These are phyloP conservation scores for Fusarium hainanense DNA, from an alignment of 2,329 filamentous ascomycete genomes.

Conservation along the genomic window DNA sequence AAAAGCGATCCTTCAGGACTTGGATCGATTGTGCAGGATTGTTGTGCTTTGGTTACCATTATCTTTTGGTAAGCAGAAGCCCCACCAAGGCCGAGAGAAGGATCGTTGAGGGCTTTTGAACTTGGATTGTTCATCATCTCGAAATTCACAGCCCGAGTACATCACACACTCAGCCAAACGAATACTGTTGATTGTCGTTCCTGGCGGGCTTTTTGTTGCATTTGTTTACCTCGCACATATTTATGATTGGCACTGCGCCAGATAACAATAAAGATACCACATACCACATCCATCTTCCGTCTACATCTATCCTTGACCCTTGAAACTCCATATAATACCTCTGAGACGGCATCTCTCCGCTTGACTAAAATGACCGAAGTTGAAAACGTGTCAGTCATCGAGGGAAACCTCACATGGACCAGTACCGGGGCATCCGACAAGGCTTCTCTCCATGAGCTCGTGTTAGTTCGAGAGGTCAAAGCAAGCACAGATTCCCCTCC, in stretches of 20 bases:
- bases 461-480: slow-evolving; percentile 43
- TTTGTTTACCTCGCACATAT: not conserved
- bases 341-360: not conserved
- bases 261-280: slow-evolving; percentile 30
- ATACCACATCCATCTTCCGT: slow-evolving; percentile 3
- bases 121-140: slow-evolving; percentile 19
- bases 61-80: slow-evolving; percentile 33
- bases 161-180: not conserved
- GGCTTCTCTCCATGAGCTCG: slow-evolving; percentile 42
- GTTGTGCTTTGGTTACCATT: slow-evolving; percentile 6
- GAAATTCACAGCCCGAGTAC: not conserved
- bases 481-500: slow-evolving; percentile 1
- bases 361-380: slow-evolving; percentile 9
- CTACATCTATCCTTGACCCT: not conserved
- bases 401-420: slow-evolving; percentile 47
- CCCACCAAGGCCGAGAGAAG: slow-evolving; percentile 34
- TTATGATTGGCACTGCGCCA: slow-evolving; percentile 28
- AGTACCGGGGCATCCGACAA: slow-evolving; percentile 19
- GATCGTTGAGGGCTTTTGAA: slow-evolving; percentile 17
- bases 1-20: slow-evolving; percentile 20
- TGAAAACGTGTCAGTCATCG: slow-evolving; percentile 37
- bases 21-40: slow-evolving; percentile 16
- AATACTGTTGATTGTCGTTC: not conserved
- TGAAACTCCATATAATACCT: slow-evolving; percentile 18
- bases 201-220: not conserved